Evolutionary conservation across 2,329 filamentous ascomycete species (phyloP).

Genomic region (Pochonia chlamydosporia): DNA sequence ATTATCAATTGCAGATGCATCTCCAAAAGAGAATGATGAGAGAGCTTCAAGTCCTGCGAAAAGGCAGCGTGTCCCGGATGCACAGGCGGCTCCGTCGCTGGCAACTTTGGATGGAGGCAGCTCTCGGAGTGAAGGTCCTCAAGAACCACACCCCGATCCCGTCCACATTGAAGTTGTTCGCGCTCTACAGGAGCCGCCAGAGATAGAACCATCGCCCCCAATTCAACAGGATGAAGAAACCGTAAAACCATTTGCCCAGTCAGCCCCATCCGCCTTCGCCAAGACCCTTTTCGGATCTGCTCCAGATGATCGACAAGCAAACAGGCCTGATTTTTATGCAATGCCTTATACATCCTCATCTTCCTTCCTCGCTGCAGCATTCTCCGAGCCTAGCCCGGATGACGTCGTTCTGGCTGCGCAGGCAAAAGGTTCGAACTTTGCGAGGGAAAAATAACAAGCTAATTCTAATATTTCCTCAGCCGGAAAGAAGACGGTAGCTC

Average conservation of each 20-base stretch:
- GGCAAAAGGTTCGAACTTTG: constrained; percentile 72
- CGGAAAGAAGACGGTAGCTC: constrained; percentile 42
- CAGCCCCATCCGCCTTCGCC: constrained; percentile 51
- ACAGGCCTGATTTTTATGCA: constrained; percentile 27
- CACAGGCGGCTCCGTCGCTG: background rate
- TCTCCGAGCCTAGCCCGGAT: constrained; percentile 84
- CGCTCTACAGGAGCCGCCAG: background rate
- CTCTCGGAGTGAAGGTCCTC: background rate
- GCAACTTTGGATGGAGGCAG: background rate
- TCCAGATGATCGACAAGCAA: constrained; percentile 21
- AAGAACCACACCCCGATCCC: background rate
- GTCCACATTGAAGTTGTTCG: background rate
- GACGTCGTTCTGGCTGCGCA: constrained; percentile 84
- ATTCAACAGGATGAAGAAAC: background rate
- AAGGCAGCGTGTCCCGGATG: constrained; percentile 12
- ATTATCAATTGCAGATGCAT: constrained; percentile 23
- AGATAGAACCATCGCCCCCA: background rate
- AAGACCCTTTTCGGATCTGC: constrained; percentile 43
- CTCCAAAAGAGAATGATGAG: constrained; percentile 22
- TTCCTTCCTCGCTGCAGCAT: constrained; percentile 53
- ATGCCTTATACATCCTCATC: constrained; percentile 47
- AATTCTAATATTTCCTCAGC: constrained; percentile 50
- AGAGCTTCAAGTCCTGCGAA: constrained; percentile 15
- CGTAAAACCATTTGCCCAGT: constrained; percentile 13
- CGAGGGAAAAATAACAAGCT: constrained; percentile 42